phyloP scores from a whole-genome alignment of 495 filamentous ascomycete genomes.

The Aspergillus sparsus region DNA sequence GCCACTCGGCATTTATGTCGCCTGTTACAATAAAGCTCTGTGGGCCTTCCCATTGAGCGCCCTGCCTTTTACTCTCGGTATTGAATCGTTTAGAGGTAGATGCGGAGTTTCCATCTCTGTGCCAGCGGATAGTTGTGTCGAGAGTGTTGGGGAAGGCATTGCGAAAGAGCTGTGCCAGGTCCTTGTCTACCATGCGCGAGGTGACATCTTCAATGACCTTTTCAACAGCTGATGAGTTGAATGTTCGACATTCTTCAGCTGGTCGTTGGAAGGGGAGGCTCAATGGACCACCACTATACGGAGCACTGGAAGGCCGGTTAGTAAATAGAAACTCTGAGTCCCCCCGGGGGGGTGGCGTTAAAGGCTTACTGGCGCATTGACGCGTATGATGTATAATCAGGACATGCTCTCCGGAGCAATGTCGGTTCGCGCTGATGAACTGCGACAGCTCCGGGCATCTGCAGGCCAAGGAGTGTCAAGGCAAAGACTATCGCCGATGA shows the following conservation, averaged over 20 bases:
- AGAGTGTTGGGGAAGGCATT: conserved; percentile 97
- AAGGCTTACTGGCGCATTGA: conserved; percentile 46
- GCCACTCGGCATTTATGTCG: conserved; percentile 98
- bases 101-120: conserved; percentile 50
- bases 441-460: conserved; percentile 26
- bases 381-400: conserved; percentile 53
- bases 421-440: conserved; percentile 31
- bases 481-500: conserved; percentile 26
- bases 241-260: conserved; percentile 77
- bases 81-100: conserved; percentile 27
- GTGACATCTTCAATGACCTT: conserved; percentile 82
- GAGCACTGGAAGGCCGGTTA: conserved; percentile 50
- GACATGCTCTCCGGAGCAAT: conserved; percentile 47
- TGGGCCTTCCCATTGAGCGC: conserved; percentile 71
- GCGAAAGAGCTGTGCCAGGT: conserved; percentile 90
- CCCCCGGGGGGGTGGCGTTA: not conserved
- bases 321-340: not conserved
- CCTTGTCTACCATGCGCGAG: conserved; percentile 75
- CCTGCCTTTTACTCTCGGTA: conserved; percentile 45
- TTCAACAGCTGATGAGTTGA: conserved; percentile 81
- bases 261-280: conserved; percentile 90
- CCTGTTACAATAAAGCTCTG: conserved; percentile 97
- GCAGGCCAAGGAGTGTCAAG: conserved; percentile 26
- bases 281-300: conserved; percentile 77
- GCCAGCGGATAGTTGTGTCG: conserved; percentile 87